Percentiles rank a stretch among this genome's conserved stretches.
Conservation (phyloP, 768 basidiomycete genomes). For the Rhizopogon roseolus region DNA sequence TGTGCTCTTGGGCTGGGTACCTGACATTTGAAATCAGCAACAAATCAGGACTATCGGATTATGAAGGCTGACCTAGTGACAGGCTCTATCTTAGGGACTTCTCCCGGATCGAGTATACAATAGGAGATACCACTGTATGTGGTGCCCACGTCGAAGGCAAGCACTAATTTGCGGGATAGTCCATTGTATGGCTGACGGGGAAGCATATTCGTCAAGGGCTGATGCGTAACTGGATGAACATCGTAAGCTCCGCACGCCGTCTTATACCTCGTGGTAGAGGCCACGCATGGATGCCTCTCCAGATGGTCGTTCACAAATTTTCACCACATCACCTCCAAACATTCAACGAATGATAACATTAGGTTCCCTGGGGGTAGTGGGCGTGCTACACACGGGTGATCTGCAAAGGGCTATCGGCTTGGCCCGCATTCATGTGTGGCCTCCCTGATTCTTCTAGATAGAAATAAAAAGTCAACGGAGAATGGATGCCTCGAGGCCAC, state of each 20-base stretch:
- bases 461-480: not conserved
- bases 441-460: not conserved
- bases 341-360: not conserved
- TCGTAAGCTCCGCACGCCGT: not conserved
- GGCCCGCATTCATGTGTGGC: too few relatives aligned
- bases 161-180: conserved; percentile 27
- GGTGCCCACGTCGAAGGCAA: conserved; percentile 37
- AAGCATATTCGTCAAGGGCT: conserved; percentile 19
- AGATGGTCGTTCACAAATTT: not conserved
- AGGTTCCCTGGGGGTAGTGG: not conserved
- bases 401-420: not conserved
- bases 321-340: conserved; percentile 1
- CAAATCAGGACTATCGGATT: not conserved
- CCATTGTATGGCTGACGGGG: conserved; percentile 36
- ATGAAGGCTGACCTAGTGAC: conserved; percentile 24
- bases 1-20: conserved; percentile 39
- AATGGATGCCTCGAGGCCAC: not conserved
- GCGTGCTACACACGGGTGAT: not conserved
- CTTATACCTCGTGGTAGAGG: conserved; percentile 1
- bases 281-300: not conserved
- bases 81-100: conserved; percentile 30
- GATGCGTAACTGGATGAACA: not conserved
- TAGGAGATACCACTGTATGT: conserved; percentile 38
- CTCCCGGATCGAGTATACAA: conserved; percentile 36
- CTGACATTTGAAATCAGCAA: conserved; percentile 13